Percentiles rank a stretch among this genome's conserved stretches.
These are phyloP conservation scores for Talinum fruticosum DNA, from an alignment of 148 eudicot species.

Conservation along the genomic window DNA sequence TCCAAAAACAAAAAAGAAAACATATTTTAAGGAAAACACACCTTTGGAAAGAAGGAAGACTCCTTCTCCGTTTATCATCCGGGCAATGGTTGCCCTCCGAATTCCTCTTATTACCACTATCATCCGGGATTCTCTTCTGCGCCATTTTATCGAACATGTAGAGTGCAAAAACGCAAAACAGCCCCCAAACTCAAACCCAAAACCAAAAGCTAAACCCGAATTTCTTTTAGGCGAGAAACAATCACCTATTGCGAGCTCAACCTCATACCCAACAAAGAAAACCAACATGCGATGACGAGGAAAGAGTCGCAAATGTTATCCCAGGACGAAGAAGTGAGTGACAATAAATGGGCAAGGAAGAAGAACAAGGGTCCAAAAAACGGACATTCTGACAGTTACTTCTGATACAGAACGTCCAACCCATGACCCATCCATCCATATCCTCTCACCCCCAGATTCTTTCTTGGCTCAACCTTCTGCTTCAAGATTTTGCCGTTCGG, in stretches of 20 bases:
- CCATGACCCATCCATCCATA: constrained; percentile 21
- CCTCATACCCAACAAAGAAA: neutral
- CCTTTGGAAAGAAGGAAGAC: constrained; percentile 43
- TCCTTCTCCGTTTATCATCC: constrained; percentile 47
- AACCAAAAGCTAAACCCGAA: neutral
- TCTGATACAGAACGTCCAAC: neutral
- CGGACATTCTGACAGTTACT: neutral
- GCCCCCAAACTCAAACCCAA: neutral
- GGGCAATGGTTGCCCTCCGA: constrained; percentile 31
- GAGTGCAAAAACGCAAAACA: constrained; percentile 11
- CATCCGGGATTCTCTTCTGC: constrained; percentile 55
- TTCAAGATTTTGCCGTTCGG: constrained; percentile 19
- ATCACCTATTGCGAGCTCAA: neutral
- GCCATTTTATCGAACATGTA: constrained; percentile 44
- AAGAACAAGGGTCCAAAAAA: constrained; percentile 17
- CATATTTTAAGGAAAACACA: neutral
- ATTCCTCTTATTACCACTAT: constrained; percentile 20
- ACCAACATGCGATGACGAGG: neutral
- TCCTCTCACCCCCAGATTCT: neutral
- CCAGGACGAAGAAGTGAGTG: constrained; percentile 1
- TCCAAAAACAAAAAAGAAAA: constrained; percentile 12
- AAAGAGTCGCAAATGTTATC: neutral
- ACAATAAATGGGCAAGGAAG: constrained; percentile 7
- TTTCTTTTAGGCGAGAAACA: neutral
- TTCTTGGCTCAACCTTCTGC: constrained; percentile 10